These are phyloP conservation scores for Cytidiella melzeri DNA, from an alignment of 768 basidiomycete species.

Conservation along the genomic window DNA sequence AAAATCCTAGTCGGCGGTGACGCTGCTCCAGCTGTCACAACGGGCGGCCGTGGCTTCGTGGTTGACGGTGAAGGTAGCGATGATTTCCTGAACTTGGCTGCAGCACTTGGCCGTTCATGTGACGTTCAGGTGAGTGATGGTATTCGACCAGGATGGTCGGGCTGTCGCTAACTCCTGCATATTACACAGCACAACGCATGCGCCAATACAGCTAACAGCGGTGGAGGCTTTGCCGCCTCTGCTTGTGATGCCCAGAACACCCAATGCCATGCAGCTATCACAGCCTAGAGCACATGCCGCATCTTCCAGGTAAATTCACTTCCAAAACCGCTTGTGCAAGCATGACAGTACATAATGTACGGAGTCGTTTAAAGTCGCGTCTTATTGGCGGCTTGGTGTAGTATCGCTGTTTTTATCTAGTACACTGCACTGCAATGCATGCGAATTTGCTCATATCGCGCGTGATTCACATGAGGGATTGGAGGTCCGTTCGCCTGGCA, in stretches of 20 bases:
- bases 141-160: background rate
- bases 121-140: conserved; percentile 24
- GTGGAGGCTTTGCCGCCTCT: conserved; percentile 33
- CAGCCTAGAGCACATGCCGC: background rate
- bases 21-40: conserved; percentile 37
- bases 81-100: conserved; percentile 40
- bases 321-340: no score
- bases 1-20: conserved; percentile 34
- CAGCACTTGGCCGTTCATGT: conserved; percentile 52
- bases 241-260: conserved; percentile 26
- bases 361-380: no score
- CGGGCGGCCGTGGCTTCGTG: conserved; percentile 42
- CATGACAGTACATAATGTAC: no score
- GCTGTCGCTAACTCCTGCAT: background rate
- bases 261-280: conserved; percentile 23
- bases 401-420: no score
- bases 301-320: no score
- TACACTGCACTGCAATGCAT: background rate
- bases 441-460: background rate
- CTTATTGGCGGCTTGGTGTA: no score
- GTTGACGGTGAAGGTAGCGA: conserved; percentile 35
- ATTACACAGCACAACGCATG: conserved; percentile 46
- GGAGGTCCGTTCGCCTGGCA: no score
- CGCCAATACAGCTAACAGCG: conserved; percentile 45
- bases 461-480: no score